Evolutionary conservation across 2,329 filamentous ascomycete genomes (phyloP), one percentile per base, ranked within the genome.

Genomic region (Alternaria triticina): DNA sequence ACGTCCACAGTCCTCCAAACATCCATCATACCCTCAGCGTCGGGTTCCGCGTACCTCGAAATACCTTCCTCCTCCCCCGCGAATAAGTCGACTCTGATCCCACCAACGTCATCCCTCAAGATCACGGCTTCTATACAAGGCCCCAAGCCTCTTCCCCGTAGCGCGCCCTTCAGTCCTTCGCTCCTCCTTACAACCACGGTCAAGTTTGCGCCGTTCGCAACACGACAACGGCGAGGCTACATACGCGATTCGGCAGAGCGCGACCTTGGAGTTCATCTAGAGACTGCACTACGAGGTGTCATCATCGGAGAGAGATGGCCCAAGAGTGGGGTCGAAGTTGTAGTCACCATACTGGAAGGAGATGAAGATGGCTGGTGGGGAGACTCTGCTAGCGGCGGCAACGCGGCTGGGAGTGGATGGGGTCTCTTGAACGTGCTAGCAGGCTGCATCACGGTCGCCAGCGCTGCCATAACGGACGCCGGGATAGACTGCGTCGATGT

Each of bases 251-350:
- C 90, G 15, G 90, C 87, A 65, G 96, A 99, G 82, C 88, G 94
- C 54, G 96, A 99, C 77, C 86, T 99, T 2, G 93, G 93, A 12
- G 91, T 94, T 11, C 95, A 98, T 78, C 84, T 99, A 4, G 94
- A 98, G 80, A 95, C 93, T 15, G 94, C 96, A 25, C 85, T 99
- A 54, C 88, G 94, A 33, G 95, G 95, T 1, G 92, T 93, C 8
- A 89, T 98, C 54, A 95, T 98, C 75, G 94, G 93, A 13, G 94
- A 97, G 77, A 86, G 95, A 61, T 99, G 95, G 93, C 96, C 96
- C n/a, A 99, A 99, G 84, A 97, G 93, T 78, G 94, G 93, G 47
- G 90, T 97, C n/a, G 96, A 99, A 77, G 90, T 99, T 44, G 90
- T 97, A 17, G 89, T 99, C 52, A 97, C 94, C 0, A 89, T 99